Conservation (phyloP, 139 green algal species). For the Coelastrella sp. region DNA sequence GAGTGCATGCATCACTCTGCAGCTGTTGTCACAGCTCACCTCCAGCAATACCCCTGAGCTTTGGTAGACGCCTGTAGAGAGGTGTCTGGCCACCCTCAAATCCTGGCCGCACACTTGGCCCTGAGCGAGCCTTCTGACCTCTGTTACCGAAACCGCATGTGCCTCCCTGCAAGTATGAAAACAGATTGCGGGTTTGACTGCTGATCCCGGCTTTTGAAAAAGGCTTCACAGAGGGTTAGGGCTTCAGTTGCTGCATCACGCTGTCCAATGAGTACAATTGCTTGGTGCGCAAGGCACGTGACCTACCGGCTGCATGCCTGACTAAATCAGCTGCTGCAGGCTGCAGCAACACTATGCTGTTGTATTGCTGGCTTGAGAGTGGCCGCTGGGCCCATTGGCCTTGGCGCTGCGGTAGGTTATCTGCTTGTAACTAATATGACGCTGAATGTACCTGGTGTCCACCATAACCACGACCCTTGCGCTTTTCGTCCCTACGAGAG, state of each 20-base stretch:
- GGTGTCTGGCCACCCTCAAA: constrained; percentile 99
- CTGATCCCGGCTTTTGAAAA: no score
- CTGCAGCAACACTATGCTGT: no score
- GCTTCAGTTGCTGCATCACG: no score
- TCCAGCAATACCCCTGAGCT: constrained; percentile 97
- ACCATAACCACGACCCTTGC: constrained; percentile 95
- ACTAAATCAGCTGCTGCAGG: no score
- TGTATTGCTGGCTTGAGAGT: no score
- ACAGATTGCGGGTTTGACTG: no score
- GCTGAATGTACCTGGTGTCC: constrained; percentile 83
- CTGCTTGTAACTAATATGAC: not conserved
- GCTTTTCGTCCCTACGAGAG: constrained; percentile 76
- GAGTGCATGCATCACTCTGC: not conserved
- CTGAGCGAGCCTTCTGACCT: constrained; percentile 95
- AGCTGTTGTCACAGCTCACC: constrained; percentile 62
- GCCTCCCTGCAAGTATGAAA: constrained; percentile 78
- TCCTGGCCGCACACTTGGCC: constrained; percentile 82
- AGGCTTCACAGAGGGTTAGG: no score
- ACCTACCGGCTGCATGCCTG: no score
- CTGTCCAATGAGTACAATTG: no score
- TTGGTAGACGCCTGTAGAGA: constrained; percentile 96
- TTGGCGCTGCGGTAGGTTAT: not conserved
- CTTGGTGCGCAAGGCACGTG: no score
- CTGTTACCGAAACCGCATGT: constrained; percentile 97
- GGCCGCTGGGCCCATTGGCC: no score